Base-by-base conservation (phyloP, 2,329 filamentous ascomycete genomes). In the Penicillium aurantiogriseum region DNA sequence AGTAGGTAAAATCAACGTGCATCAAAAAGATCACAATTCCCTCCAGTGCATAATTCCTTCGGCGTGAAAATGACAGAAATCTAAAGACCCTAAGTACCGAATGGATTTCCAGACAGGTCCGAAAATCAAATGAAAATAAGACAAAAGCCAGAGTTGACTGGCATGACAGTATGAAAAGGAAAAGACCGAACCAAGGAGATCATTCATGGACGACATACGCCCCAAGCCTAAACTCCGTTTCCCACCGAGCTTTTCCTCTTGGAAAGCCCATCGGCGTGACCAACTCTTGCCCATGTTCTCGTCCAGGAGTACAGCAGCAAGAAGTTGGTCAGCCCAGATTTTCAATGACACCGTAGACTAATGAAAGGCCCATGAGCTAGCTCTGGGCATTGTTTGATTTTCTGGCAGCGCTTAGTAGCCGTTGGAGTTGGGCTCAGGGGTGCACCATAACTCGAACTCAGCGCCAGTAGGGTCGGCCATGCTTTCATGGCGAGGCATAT, bases 381-480 rank as follows among this genome's bases (percentile, higher is more conserved):
- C 10, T 35, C 27, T 33, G 43, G 19, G 25, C 35, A 23, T 19
- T 6, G 17, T 35, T 39, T 23, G 25, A 23, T 19, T 39, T 46
- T 50, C 50, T 58, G 38, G 4, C 23, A 33, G 9, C 6, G 10
- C 19, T 29, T 43, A 55, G 38, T 59, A 58, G 31, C 51, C 23
- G 40, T 53, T 38, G n/a, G n/a, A 44, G 40, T n/a, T 44, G 25
- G 45, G n/a, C 29, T 53, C 54, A n/a, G 31, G 3, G 39, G 23
- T 36, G 48, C 35, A 47, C 60, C 60, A 62, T n/a, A 43, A n/a
- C 11, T 60, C 60, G 8, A 60, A 50, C 33, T 59, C 57, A 19
- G 29, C 17, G 15, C 19, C 9, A n/a, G 29, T 51, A n/a, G 45
- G 35, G 17, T 61, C 59, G n/a, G 25, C 5, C 17, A 50, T 53